Evolutionary conservation across 2,329 filamentous ascomycete genomes (phyloP), one percentile per base, ranked within the genome.

Genomic region (Pseudogymnoascus sp.): DNA sequence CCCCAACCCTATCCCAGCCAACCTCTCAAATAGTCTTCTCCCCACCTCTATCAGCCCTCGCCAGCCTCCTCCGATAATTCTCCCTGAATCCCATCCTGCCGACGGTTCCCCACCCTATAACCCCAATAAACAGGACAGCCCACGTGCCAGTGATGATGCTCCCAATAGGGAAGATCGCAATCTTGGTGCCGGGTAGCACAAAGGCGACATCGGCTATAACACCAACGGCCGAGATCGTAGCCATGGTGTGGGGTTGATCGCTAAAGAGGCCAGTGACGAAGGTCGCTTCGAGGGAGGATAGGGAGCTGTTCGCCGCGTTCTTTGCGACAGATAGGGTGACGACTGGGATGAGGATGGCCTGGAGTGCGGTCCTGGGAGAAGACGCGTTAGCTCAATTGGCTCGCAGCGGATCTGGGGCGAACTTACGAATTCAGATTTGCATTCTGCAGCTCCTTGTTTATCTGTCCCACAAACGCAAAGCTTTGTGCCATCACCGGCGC

Each of bases 181-280:
- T 80, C 65, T 84, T 81, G 40, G 84, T 81, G 50, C 89, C 89
- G 0, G 89, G 89, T 1, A 92, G 77, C 12, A 90, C 79, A 68
- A 91, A 91, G 1, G 87, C 84, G 8, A 65, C 62, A 34, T 67
- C 69, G 5, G 25, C 25, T n/a, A 56, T 56, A 2, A 56, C 50
- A 2, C 25, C 50, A 5, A 56, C 50, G 7, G 50, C 50, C 8
- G 67, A 61, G n/a, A 78, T 74, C 62, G 70, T 68, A 18, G 72
- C 70, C 25, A 71, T 69, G 14, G 71, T 73, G 66, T 65, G 59
- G 72, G n/a, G 72, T 71, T 82, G 77, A 60, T 81, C 75, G 62
- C 87, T 83, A 75, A 91, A 91, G 69, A 89, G 82, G 61, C 89
- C 89, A 12, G 82, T 83, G 40, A 91, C 82, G 69, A 91, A 92